phyloP scores from a whole-genome alignment of 768 basidiomycete genomes.

The Mycena kentingensis region DNA sequence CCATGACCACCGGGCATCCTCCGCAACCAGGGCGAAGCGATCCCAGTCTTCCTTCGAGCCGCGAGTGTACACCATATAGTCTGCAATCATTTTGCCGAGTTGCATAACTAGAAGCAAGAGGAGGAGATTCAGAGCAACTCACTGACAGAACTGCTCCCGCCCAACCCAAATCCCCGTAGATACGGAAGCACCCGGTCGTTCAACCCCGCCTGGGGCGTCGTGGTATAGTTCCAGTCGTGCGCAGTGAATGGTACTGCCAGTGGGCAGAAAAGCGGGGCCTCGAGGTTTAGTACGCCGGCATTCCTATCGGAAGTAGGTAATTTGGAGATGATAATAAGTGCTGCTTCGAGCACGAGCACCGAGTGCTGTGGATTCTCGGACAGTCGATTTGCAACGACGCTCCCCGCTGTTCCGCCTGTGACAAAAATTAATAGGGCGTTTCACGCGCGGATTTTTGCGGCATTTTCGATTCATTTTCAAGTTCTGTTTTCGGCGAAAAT shows the following conservation, averaged over 20 bases:
- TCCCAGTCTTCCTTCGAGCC: constrained; percentile 26
- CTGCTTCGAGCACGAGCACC: constrained; percentile 37
- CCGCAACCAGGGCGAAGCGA: constrained; percentile 20
- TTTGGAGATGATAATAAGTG: neutral
- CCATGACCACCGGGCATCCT: constrained; percentile 28
- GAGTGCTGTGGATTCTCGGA: constrained; percentile 31
- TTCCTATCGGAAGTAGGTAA: neutral
- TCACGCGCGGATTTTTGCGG: no score
- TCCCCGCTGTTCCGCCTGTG: constrained; percentile 35
- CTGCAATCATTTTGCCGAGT: neutral
- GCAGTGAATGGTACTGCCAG: constrained; percentile 10
- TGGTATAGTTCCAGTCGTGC: constrained; percentile 35
- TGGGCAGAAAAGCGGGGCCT: constrained; percentile 5
- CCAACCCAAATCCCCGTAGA: constrained; percentile 30
- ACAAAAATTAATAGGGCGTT: no score
- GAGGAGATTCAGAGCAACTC: no score
- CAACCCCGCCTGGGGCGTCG: constrained; percentile 28
- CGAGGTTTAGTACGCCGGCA: constrained; percentile 1
- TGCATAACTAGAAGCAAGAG: neutral
- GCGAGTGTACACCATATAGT: constrained; percentile 26
- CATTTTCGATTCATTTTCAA: no score
- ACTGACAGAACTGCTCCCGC: constrained; percentile 31
- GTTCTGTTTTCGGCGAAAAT: no score
- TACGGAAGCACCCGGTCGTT: constrained; percentile 26
- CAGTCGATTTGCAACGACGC: constrained; percentile 35